Evolutionary conservation across 2,329 filamentous ascomycete species (phyloP), one percentile per base, ranked within the genome.

Genomic region (Aspergillus tanneri): DNA sequence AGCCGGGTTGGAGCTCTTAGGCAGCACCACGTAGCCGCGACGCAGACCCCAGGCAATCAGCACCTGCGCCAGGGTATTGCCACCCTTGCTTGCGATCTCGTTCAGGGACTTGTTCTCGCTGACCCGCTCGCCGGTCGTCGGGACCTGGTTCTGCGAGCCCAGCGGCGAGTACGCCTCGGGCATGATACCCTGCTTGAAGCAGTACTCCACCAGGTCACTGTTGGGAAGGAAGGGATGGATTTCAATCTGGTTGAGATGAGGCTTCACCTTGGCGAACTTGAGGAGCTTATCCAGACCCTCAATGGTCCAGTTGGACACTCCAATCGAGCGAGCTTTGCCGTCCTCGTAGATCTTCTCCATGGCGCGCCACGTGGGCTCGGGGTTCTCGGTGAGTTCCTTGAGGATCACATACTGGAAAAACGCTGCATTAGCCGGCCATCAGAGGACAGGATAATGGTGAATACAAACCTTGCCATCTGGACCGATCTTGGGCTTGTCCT

Each of bases 231-330:
- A 75, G 39, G 72, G 72, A 58, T 75, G 72, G 25, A 72, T 66
- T 56, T 75, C 72, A 47, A 75, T 63, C 63, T 75, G 72, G 65
- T 75, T 76, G 54, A 72, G 62, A 16, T 68, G 66, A 11, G 72
- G 72, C 43, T 69, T 64, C 43, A 76, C 63, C 55, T 71, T 67
- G 57, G 72, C 69, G 57, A 64, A 65, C 51, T 64, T 62, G 32
- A 76, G 57, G 47, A 81, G 70, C 46, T 70, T 61, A 54, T 78
- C 67, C 11, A 81, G 65, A 28, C 77, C 72, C 10, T 63, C 59
- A n/a, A 77, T 76, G 44, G 72, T 73, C 70, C 87, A 92, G 73
- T 92, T 93, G 61, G 85, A 88, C 11, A 93, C 84, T 43, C 88
- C 88, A 57, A 93, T 90, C 47, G 84, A 82, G 56, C 76, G 79